Base-by-base conservation (phyloP, 2,329 filamentous ascomycete genomes). In the Colletotrichum navitas region DNA sequence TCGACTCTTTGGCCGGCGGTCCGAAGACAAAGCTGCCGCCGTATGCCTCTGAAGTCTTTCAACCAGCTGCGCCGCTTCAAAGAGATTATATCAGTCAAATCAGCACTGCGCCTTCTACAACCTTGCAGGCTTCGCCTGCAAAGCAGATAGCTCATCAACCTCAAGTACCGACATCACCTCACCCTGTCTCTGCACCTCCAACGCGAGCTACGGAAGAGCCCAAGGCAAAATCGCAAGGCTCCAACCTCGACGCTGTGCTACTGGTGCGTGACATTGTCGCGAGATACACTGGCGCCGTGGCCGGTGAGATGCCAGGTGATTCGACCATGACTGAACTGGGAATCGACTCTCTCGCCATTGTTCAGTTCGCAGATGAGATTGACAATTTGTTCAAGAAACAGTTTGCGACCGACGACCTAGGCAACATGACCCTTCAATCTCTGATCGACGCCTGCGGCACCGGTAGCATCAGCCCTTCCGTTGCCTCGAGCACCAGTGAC, bases 281-380 rank as follows among this genome's bases (percentile, higher is more conserved):
- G 16, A 32, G 26, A 7, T 54, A 54, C 51, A 54, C 51, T 3
- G 51, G 51, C 24, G 51, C 51, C 32, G 32, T 32, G 11, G 51
- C 51, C 4, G 51, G 24, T 16, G 51, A 54, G 7, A 54, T 54
- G 51, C 26, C 51, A 5, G 11, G 18, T 29, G 51, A 54, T 54
- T 32, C 51, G 26, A 54, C 51, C 3, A 54, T 54, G 51, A 54
- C 51, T 12, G 51, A 54, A 18, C 26, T 54, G 16, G 51, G 51
- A 3, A 54, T 54, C n/a, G 51, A 54, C 26, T 54, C 51, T 54
- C 51, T 54, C 18, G 51, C 51, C 11, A 54, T 54, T 32, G 51
- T 54, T 24, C 24, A 32, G 29, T 54, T 54, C 26, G 51, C 51
- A 14, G 51, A 32, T 5, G 26, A 54, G 12, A 24, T 54, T 5